These are phyloP conservation scores for Rhodotorula sphaerocarpa DNA, from an alignment of 768 basidiomycete genomes.

Conservation along the genomic window DNA sequence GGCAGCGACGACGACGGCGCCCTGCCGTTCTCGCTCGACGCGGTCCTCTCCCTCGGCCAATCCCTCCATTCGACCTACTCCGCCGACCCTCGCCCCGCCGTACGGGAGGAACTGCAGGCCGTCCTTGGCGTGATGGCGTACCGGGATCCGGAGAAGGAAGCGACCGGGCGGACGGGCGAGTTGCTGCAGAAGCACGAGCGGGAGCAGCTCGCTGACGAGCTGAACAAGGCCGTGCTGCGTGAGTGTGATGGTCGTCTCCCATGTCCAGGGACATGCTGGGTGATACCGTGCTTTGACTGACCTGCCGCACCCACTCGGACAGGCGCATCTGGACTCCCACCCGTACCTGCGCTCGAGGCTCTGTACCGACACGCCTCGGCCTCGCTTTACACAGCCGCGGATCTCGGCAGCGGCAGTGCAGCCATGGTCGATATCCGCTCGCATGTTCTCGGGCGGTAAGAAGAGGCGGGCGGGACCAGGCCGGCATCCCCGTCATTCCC, in stretches of 20 bases:
- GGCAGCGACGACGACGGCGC: neutral
- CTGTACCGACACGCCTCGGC: conserved; percentile 67
- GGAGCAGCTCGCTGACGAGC: conserved; percentile 52
- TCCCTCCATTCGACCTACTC: conserved; percentile 61
- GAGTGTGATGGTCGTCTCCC: conserved; percentile 38
- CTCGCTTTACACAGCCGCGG: conserved; percentile 61
- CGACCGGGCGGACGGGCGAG: conserved; percentile 52
- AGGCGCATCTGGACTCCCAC: conserved; percentile 73
- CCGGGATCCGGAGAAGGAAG: conserved; percentile 58
- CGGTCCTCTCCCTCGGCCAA: conserved; percentile 67
- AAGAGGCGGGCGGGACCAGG: no score
- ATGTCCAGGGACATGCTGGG: no score
- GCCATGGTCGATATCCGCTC: conserved; percentile 49
- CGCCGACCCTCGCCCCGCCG: conserved; percentile 55
- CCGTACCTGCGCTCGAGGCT: conserved; percentile 63
- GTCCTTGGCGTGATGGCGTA: conserved; percentile 75
- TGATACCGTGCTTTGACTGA: no score
- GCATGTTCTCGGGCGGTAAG: neutral
- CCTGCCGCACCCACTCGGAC: neutral
- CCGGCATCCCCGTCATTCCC: no score
- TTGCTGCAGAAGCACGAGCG: conserved; percentile 56
- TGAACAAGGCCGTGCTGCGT: conserved; percentile 79
- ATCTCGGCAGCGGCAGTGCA: conserved; percentile 64
- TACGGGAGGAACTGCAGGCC: conserved; percentile 60
- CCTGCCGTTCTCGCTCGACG: conserved; percentile 51